These are phyloP conservation scores for Paramecium bursaria DNA, from an alignment of 73 alveolate genomes.

Conservation along the genomic window DNA sequence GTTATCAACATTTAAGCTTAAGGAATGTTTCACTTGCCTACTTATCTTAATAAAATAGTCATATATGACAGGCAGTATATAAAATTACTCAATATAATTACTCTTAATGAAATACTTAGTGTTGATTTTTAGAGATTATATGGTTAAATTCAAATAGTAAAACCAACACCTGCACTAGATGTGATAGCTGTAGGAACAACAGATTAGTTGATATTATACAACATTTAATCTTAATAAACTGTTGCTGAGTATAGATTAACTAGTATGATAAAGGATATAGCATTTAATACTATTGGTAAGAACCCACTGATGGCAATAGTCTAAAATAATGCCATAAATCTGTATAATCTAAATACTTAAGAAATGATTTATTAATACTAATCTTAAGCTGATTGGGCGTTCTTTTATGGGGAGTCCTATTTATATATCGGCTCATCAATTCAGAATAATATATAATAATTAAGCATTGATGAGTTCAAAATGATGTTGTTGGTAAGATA, in stretches of 20 bases:
- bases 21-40: slow-evolving; percentile 50
- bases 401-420: background rate
- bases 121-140: background rate
- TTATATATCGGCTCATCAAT: slow-evolving; percentile 7
- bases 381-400: slow-evolving; percentile 18
- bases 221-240: background rate
- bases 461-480: slow-evolving; percentile 23
- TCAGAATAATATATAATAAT: slow-evolving; percentile 13
- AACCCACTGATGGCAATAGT: slow-evolving; percentile 15
- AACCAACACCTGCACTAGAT: slow-evolving; percentile 23
- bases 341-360: slow-evolving; percentile 36
- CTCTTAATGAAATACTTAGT: background rate
- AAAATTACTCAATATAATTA: slow-evolving; percentile 17
- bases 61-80: slow-evolving; percentile 1
- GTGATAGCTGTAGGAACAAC: background rate
- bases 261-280: background rate
- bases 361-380: slow-evolving; percentile 21
- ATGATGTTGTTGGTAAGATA: slow-evolving; percentile 17
- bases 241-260: background rate
- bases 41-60: slow-evolving; percentile 45
- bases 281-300: slow-evolving; percentile 18
- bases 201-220: slow-evolving; percentile 6
- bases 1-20: slow-evolving; percentile 9
- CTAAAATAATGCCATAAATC: slow-evolving; percentile 8
- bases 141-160: background rate